Percentiles rank a stretch among this genome's conserved stretches.
phyloP scores from a whole-genome alignment of 345 rosid species.

The Bruguiera parviflora region DNA sequence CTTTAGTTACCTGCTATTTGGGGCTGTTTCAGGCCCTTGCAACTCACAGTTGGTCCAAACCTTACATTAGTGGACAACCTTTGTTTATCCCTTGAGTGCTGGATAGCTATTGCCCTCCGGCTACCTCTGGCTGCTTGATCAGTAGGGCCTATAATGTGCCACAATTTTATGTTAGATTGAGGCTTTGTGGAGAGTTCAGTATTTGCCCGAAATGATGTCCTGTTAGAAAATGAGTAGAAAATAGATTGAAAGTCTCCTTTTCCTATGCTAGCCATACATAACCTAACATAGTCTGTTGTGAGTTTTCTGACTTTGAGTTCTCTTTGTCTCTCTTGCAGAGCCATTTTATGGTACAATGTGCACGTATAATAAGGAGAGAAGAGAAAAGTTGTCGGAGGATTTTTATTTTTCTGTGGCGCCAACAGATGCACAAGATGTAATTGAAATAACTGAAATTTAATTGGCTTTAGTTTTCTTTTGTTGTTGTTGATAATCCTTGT shows the following conservation, averaged over 20 bases:
- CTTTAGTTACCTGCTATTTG: no score
- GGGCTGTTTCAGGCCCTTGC: no score
- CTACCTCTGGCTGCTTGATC: no score
- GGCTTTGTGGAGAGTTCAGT: no score
- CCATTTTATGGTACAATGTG: conserved; percentile 94
- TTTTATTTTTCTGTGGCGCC: conserved; percentile 71
- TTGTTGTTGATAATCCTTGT: neutral
- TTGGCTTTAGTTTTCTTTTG: neutral
- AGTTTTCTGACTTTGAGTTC: conserved; percentile 23
- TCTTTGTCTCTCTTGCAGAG: conserved; percentile 52
- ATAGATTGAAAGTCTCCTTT: neutral
- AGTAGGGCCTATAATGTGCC: no score
- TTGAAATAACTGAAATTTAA: conserved; percentile 20
- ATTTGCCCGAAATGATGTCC: no score
- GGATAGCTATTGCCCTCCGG: neutral
- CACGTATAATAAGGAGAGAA: conserved; percentile 85
- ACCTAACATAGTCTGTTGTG: conserved; percentile 1
- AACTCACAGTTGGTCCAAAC: no score
- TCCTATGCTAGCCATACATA: neutral
- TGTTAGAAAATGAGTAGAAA: no score
- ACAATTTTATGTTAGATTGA: no score
- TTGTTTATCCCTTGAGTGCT: neutral
- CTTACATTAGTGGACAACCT: neutral
- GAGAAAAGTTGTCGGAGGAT: conserved; percentile 91
- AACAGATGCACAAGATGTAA: conserved; percentile 81